These are phyloP conservation scores for Paramyrothecium sp. DNA, from an alignment of 2,329 filamentous ascomycete species.

Conservation along the genomic window DNA sequence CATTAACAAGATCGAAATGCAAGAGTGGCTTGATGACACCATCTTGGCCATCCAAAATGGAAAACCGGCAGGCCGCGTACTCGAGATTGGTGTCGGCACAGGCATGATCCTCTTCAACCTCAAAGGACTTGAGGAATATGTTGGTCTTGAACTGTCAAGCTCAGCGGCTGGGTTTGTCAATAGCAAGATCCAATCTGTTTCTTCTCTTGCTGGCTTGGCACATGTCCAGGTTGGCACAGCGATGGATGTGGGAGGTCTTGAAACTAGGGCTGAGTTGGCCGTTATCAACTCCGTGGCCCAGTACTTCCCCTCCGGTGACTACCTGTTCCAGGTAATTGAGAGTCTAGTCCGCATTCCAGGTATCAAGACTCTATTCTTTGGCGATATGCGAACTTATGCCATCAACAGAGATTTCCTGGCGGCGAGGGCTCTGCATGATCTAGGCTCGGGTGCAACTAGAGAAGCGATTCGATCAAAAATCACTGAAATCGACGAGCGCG, in stretches of 20 bases:
- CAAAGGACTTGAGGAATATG: neutral
- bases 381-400: conserved; percentile 15
- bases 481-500: conserved; percentile 7
- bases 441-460: conserved; percentile 1
- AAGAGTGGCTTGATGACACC: conserved; percentile 17
- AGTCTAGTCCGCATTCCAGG: conserved; percentile 1
- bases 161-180: conserved; percentile 6
- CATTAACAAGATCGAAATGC: conserved; percentile 13
- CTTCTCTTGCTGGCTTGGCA: neutral
- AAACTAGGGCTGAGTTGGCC: neutral
- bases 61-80: neutral
- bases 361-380: conserved; percentile 12
- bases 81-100: conserved; percentile 13
- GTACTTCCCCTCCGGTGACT: conserved; percentile 12
- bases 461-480: conserved; percentile 9
- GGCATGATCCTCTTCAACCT: conserved; percentile 17
- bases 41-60: conserved; percentile 5
- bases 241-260: neutral
- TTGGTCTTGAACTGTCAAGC: conserved; percentile 6
- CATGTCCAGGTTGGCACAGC: neutral
- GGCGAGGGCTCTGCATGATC: neutral
- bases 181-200: neutral
- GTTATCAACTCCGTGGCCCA: conserved; percentile 15
- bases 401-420: conserved; percentile 11
- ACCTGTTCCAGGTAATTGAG: conserved; percentile 6